phyloP scores from a whole-genome alignment of 805 yeast species.

The Metschnikowia proteae region DNA sequence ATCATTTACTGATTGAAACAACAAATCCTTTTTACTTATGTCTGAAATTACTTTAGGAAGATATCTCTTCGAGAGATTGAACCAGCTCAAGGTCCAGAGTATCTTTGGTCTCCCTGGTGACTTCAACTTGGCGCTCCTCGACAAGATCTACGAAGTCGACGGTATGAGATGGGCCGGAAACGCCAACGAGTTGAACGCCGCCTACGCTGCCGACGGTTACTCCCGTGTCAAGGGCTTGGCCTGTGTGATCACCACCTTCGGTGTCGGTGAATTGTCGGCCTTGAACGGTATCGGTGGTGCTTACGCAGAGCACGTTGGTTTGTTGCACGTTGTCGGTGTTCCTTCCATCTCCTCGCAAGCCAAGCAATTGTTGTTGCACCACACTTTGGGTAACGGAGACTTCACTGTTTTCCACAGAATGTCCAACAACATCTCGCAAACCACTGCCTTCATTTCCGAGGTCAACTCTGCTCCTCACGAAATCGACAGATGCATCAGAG shows the following conservation, averaged over 20 bases:
- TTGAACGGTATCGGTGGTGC: slow-evolving; percentile 86
- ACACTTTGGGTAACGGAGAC: slow-evolving; percentile 81
- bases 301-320: slow-evolving; percentile 85
- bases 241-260: slow-evolving; percentile 78
- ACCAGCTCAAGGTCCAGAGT: slow-evolving; percentile 66
- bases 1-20: slow-evolving; percentile 3
- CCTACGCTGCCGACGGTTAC: slow-evolving; percentile 87
- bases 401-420: slow-evolving; percentile 75
- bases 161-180: slow-evolving; percentile 88
- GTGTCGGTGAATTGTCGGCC: slow-evolving; percentile 86
- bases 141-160: slow-evolving; percentile 68
- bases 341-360: slow-evolving; percentile 75
- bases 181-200: slow-evolving; percentile 86
- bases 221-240: slow-evolving; percentile 75
- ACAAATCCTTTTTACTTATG: slow-evolving; percentile 18
- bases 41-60: slow-evolving; percentile 63
- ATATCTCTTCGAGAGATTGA: slow-evolving; percentile 73
- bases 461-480: slow-evolving; percentile 61
- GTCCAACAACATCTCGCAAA: slow-evolving; percentile 68
- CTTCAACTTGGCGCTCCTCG: slow-evolving; percentile 68
- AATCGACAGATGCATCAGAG: slow-evolving; percentile 70
- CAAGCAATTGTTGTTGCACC: slow-evolving; percentile 70
- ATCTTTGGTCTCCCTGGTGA: slow-evolving; percentile 82
- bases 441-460: slow-evolving; percentile 62
- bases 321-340: slow-evolving; percentile 81